Evolutionary conservation across 176 grass and related monocot species (phyloP), one percentile per base, ranked within the genome.

Genomic region (Ananas comosus): DNA sequence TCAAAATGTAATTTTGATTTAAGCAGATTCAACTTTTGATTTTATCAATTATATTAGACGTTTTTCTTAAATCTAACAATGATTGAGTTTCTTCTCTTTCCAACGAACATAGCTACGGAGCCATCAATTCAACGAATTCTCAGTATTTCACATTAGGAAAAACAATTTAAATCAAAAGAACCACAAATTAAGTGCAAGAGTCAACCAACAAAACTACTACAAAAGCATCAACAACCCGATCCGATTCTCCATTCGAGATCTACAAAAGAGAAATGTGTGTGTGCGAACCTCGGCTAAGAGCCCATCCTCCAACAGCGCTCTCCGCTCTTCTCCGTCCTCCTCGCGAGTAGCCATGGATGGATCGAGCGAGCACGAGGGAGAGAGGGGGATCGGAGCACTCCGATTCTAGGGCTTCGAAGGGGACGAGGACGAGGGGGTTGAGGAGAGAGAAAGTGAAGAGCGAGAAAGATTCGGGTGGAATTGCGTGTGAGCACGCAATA

Each of bases 261-360:
- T 8, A 17, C 1, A 10, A 22, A 61, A n/a, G 21, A 22, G 6
- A 18, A 61, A 61, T 6, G 0, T 2, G 21, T 61, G 17, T 9
- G 56, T 57, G 53, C 0, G 21, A 19, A 61, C 56, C 56, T 61
- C 56, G 17, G 2, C 56, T 19, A 61, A 61, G n/a, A 61, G 56
- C n/a, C 56, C 56, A 21, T 61, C n/a, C 21, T 61, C 56, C 56
- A 61, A 61, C 56, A 61, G 56, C 56, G 13, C 16, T 61, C 56
- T 18, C n/a, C 21, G 56, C 16, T 61, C 56, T 18, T 61, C 56
- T 19, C 2, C 56, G 17, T 17, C 56, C n/a, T 22, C 56, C 14
- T 17, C 56, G 56, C 10, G 56, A 22, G 56, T 18, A 11, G 17
- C 17, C 56, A 61, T 61, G 4, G 56, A 61, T 48, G 12, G 13